Conservation (phyloP, 1,139 yeast genomes). For the Lodderomyces orthopsilosis region DNA sequence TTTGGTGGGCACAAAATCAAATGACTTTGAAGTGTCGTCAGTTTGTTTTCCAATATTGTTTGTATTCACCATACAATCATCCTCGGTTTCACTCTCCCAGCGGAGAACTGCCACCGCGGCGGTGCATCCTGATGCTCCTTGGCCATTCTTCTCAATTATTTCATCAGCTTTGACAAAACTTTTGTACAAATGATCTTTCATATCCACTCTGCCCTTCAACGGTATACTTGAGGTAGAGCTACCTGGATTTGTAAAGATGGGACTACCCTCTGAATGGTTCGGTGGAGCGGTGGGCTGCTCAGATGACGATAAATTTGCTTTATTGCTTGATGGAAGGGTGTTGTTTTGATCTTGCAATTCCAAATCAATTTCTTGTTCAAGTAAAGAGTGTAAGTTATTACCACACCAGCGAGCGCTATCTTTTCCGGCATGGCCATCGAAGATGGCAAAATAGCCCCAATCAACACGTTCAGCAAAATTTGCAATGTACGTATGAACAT, state of each 20-base stretch:
- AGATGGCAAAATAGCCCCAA: conserved; percentile 94
- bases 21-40: conserved; percentile 14
- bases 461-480: conserved; percentile 86
- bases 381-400: conserved; percentile 68
- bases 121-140: conserved; percentile 82
- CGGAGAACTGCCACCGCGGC: conserved; percentile 92
- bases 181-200: conserved; percentile 55
- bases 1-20: conserved; percentile 45
- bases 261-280: no score
- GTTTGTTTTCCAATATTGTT: conserved; percentile 3
- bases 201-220: conserved; percentile 23
- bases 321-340: not conserved
- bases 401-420: conserved; percentile 97
- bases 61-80: conserved; percentile 5
- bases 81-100: conserved; percentile 54
- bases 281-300: no score
- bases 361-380: conserved; percentile 50
- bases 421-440: conserved; percentile 97
- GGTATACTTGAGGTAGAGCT: conserved; percentile 11
- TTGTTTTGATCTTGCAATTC: conserved; percentile 6
- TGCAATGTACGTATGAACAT: conserved; percentile 90
- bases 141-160: conserved; percentile 56
- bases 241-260: no score
- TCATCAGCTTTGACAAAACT: conserved; percentile 75
- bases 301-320: not conserved